Base-by-base conservation (phyloP, 176 grass and related monocot species). In the Aegilops tauschii region DNA sequence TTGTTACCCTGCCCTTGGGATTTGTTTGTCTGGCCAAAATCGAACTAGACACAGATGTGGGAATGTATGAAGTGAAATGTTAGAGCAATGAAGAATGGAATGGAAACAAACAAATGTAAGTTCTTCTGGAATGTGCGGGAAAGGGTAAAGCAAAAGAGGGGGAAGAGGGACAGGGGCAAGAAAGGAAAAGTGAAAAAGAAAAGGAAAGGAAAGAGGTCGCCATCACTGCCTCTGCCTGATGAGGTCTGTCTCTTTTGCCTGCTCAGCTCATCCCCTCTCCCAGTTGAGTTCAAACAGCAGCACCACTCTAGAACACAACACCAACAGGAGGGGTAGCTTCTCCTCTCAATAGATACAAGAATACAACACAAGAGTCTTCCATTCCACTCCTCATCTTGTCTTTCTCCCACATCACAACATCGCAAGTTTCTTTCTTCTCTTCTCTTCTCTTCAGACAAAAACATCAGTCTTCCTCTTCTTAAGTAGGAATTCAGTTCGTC, bases 61-160 rank as follows among this genome's bases (percentile, higher is more conserved):
- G 29, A 34, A 1, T 69, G n/a, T 5, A 63, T 32, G 17, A 79
- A n/a, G 44, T 71, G 21, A 12, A 47, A 32, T 32, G 28, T 14
- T 77, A 72, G 20, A 80, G 17, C 30, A 8, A 21, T 27, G 50
- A 54, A 58, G 54, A 56, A 56, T 18, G 52, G 13, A 23, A 69
- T 4, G 30, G 12, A 66, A 81, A 65, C 34, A 44, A 31, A 35
- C 10, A 40, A 80, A n/a, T 61, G 76, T 25, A 8, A 32, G 13
- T 69, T 69, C 0, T 8, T 34, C 12, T 18, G 86, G 30, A 52
- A 65, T 49, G 68, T 27, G 39, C 82, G 75, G 47, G 64, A 62
- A 79, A 79, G 67, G 82, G 62, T 76, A 87, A 88, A 91, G 89
- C 63, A 88, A 88, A 88, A 85, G 82, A 50, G 83, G 84, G 82